Evolutionary conservation across 2,329 filamentous ascomycete species (phyloP).

Genomic region (Tolypocladium nubicola): DNA sequence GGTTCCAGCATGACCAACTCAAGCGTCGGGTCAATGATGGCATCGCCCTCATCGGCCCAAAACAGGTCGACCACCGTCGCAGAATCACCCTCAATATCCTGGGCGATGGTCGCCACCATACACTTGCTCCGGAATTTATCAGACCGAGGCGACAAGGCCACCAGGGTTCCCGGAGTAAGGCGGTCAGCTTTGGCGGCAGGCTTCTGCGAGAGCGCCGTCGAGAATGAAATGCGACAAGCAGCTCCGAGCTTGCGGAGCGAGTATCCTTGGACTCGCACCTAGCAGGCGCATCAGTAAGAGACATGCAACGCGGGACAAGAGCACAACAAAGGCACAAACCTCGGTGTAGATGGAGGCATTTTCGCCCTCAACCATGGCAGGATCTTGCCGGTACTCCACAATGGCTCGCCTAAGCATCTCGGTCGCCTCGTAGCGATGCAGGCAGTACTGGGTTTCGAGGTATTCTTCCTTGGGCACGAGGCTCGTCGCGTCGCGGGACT

Average conservation of each 20-base stretch:
- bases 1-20: slow-evolving; percentile 75
- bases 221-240: slow-evolving; percentile 61
- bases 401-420: slow-evolving; percentile 61
- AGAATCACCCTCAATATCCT: slow-evolving; percentile 38
- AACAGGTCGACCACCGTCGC: slow-evolving; percentile 53
- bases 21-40: slow-evolving; percentile 54
- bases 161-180: slow-evolving; percentile 39
- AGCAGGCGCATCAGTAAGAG: neutral
- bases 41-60: slow-evolving; percentile 50
- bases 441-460: slow-evolving; percentile 60
- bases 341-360: slow-evolving; percentile 59
- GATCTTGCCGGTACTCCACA: slow-evolving; percentile 37
- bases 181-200: slow-evolving; percentile 47
- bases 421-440: slow-evolving; percentile 65
- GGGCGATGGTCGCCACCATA: slow-evolving; percentile 60
- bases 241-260: slow-evolving; percentile 52
- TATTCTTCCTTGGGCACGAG: slow-evolving; percentile 36
- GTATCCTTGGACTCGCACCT: slow-evolving; percentile 59
- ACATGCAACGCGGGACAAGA: neutral
- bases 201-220: slow-evolving; percentile 49
- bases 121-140: slow-evolving; percentile 58
- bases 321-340: slow-evolving; percentile 26
- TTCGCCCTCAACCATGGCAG: slow-evolving; percentile 45
- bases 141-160: slow-evolving; percentile 37
- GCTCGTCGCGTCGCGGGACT: neutral